Evolutionary conservation across 441 rosid genomes (phyloP).

Genomic region (Jatropha multifida): DNA sequence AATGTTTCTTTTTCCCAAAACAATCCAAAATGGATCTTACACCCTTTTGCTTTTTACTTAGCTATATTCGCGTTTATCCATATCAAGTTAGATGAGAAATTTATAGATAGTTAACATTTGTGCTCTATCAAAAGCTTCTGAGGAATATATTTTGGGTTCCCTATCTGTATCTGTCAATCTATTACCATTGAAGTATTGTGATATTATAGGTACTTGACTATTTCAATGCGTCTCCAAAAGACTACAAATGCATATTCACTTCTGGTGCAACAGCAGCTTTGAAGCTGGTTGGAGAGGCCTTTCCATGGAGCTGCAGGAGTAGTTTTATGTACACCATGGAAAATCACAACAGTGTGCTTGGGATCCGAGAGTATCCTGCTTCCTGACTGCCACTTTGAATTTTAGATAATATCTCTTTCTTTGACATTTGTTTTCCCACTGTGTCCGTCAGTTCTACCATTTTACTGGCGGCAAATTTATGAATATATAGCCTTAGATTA

Average conservation of each 20-base stretch:
- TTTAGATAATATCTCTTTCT: not conserved
- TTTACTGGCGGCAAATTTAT: conserved; percentile 2
- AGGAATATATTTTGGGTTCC: not conserved
- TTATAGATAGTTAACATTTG: not conserved
- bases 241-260: conserved; percentile 84
- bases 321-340: conserved; percentile 80
- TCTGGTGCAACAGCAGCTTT: conserved; percentile 94
- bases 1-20: not conserved
- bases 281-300: conserved; percentile 89
- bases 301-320: conserved; percentile 78
- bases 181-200: not conserved
- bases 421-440: not conserved
- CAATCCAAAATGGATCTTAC: not conserved
- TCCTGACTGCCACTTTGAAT: not conserved
- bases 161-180: not conserved
- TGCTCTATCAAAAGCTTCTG: not conserved
- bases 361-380: conserved; percentile 93
- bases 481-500: not conserved
- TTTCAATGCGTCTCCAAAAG: conserved; percentile 82
- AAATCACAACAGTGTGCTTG: conserved; percentile 96
- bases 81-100: not conserved
- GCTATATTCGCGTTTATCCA: not conserved
- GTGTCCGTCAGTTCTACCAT: not conserved
- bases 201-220: conserved; percentile 71
- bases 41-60: not conserved